A percentile compares a stretch with the other conserved stretches of the same genome.
Conservation (phyloP, 1,139 yeast genomes). For the Sugiyamaella neomexicana region DNA sequence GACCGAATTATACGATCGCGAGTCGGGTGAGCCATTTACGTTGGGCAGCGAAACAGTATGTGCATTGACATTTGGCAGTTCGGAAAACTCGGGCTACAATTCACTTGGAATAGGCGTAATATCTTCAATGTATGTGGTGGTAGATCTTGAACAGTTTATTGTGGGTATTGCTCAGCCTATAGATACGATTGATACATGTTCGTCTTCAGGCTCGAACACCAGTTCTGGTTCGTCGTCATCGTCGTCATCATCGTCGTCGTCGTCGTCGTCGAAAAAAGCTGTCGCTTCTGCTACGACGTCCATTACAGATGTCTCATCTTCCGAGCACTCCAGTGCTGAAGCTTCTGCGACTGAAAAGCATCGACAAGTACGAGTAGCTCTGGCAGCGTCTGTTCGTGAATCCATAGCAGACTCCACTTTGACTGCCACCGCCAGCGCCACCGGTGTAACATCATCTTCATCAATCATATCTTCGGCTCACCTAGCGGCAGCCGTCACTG, state of each 20-base stretch:
- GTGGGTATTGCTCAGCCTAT: conserved; percentile 51
- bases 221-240: not conserved
- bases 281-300: no score
- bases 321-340: not conserved
- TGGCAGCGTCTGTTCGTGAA: not conserved
- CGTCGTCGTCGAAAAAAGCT: no score
- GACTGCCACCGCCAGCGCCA: not conserved
- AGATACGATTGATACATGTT: conserved; percentile 1
- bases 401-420: not conserved
- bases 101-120: conserved; percentile 65
- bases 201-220: not conserved
- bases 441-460: not conserved
- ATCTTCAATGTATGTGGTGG: conserved; percentile 58
- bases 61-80: conserved; percentile 55
- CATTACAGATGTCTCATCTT: not conserved
- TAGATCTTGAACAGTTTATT: conserved; percentile 60
- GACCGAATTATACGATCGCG: conserved; percentile 41
- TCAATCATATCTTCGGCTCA: not conserved
- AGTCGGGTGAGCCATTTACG: conserved; percentile 41
- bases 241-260: no score
- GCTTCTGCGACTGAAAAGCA: not conserved
- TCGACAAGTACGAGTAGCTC: not conserved
- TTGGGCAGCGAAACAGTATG: conserved; percentile 61
- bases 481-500: not conserved
- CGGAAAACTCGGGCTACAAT: conserved; percentile 52